These are phyloP conservation scores for Scenedesmus sp. DNA, from an alignment of 163 green algal genomes.

Conservation along the genomic window DNA sequence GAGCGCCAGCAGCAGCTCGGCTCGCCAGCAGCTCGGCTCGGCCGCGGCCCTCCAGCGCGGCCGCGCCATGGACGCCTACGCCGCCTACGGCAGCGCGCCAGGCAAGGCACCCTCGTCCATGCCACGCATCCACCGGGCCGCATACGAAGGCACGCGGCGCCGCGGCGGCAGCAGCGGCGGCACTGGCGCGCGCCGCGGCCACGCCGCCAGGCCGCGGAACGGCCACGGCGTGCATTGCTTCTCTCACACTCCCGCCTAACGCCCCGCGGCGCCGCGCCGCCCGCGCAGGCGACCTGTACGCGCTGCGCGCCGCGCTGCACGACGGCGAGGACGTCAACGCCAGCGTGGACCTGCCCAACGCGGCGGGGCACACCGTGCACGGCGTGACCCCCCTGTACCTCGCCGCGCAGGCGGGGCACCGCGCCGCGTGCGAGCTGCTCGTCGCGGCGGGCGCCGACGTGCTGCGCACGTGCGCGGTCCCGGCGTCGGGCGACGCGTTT, in stretches of 20 bases:
- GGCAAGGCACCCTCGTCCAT: no score
- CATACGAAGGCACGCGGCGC: slow-evolving; percentile 6
- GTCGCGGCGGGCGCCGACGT: slow-evolving; percentile 20
- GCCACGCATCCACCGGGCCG: slow-evolving; percentile 32
- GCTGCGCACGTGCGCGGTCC: slow-evolving; percentile 20
- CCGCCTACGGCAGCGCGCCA: no score
- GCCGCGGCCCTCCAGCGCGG: no score
- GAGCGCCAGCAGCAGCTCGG: no score
- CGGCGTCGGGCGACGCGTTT: slow-evolving; percentile 33
- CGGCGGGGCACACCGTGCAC: background rate
- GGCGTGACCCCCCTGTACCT: slow-evolving; percentile 44
- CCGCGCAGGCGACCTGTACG: slow-evolving; percentile 11
- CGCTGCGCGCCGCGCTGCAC: background rate
- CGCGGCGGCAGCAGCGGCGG: background rate
- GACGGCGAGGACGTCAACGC: slow-evolving; percentile 38
- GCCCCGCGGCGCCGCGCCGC: no score
- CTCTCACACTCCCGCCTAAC: no score
- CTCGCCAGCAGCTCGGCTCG: no score
- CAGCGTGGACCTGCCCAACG: slow-evolving; percentile 35
- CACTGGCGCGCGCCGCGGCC: no score
- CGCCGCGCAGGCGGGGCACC: slow-evolving; percentile 32
- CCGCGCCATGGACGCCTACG: no score
- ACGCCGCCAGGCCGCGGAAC: no score
- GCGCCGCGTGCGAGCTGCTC: slow-evolving; percentile 17
- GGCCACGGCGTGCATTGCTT: no score